Evolutionary conservation across 164 flowering plant species (phyloP), one percentile per base, ranked within the genome.

Genomic region (Platanus orientalis): DNA sequence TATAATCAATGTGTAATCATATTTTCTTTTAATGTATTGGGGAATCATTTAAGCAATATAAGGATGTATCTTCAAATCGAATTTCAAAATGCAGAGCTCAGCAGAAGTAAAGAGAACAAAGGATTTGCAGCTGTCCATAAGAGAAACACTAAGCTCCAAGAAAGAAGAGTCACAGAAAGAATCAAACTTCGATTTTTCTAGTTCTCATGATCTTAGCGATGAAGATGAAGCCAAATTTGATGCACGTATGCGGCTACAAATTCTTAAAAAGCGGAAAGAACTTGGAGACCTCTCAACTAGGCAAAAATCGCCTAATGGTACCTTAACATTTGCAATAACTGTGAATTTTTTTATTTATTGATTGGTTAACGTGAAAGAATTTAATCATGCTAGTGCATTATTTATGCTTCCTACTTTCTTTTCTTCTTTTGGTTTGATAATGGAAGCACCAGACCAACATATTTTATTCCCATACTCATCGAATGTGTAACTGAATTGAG

Each of bases 181-280:
- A 63, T 62, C 69, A 56, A 73, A 72, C 32, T 60, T 67, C 55
- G 75, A 68, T 48, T 52, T 47, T 62, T 65, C 78, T 67, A 73
- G 63, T 48, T 29, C 72, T 45, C 48, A 45, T 76, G 83, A 73
- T 70, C 50, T 68, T 65, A 83, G 81, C 64, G 93, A 86, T 72
- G 86, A 65, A 11, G 80, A 90, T 75, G 98, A 93, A 68, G 82
- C 83, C 47, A 78, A 64, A 49, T 94, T 94, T 78, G 99, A 94
- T 81, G 79, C 76, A 32, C 74, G 85, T 24, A 94, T 94, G 99
- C 93, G 97, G 48, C 74, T 57, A 32, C 88, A 88, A 72, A 86
- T 91, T 72, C 86, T 94, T 49, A 78, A 54, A 54, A 94, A 74
- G 68, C 66, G 92, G 47, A 79, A 71, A 63, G 96, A 94, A 61